Conservation (phyloP, 2,329 filamentous ascomycete genomes). For the Fusarium brevicatenulatum region DNA sequence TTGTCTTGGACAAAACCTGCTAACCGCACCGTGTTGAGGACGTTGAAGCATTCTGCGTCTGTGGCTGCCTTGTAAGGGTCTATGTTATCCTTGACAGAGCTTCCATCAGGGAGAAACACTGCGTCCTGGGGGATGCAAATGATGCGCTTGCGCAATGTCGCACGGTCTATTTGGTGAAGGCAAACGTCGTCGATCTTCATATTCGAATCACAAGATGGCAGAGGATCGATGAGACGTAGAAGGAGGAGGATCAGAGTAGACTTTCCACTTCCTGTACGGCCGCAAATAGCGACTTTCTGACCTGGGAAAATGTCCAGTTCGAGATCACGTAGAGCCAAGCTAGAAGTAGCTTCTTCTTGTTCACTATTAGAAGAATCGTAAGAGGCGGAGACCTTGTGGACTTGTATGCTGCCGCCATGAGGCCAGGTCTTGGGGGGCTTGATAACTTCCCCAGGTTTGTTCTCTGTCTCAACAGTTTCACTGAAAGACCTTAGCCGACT, state of each 20-base stretch:
- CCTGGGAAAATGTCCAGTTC: conserved; percentile 45
- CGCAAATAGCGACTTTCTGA: conserved; percentile 51
- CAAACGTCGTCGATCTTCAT: conserved; percentile 57
- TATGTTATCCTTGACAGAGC: conserved; percentile 54
- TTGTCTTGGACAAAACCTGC: conserved; percentile 46
- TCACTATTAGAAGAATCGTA: conserved; percentile 38
- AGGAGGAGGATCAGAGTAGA: conserved; percentile 55
- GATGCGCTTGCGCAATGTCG: conserved; percentile 57
- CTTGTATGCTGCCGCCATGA: conserved; percentile 42
- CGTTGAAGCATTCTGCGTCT: conserved; percentile 47
- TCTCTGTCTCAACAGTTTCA: conserved; percentile 40
- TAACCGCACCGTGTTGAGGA: conserved; percentile 51
- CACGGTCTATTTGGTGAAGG: conserved; percentile 52
- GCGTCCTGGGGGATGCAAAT: conserved; percentile 65
- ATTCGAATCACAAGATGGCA: conserved; percentile 33
- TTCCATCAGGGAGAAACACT: conserved; percentile 60
- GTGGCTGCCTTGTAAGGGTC: conserved; percentile 52
- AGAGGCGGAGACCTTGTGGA: conserved; percentile 48
- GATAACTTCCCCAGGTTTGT: conserved; percentile 32
- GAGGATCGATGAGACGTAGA: conserved; percentile 55
- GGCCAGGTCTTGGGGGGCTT: conserved; percentile 47
- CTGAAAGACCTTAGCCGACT: conserved; percentile 39
- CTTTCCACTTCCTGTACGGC: conserved; percentile 56
- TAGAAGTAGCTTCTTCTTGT: not conserved
- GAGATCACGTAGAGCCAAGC: conserved; percentile 43